Conservation (phyloP, 345 rosid species). For the Pugionium cornutum region DNA sequence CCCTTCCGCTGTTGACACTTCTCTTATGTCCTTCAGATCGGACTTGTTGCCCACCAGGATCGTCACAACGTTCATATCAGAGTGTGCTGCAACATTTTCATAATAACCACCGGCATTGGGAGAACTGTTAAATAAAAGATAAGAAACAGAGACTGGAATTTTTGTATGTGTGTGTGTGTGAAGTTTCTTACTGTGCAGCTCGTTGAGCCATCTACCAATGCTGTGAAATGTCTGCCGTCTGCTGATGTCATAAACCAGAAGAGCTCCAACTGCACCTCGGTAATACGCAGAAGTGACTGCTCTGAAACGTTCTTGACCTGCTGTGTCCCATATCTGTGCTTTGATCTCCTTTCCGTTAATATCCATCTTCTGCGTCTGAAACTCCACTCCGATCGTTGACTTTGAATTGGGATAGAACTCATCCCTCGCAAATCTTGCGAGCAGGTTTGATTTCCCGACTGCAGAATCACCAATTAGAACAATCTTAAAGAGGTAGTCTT, state of each 20-base stretch:
- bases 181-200: constrained; percentile 80
- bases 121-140: neutral
- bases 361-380: constrained; percentile 92
- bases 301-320: constrained; percentile 98
- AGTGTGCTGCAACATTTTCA: constrained; percentile 68
- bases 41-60: constrained; percentile 91
- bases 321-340: constrained; percentile 99
- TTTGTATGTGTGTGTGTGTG: neutral
- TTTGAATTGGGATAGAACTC: constrained; percentile 94
- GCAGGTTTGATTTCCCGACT: constrained; percentile 96
- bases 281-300: constrained; percentile 98
- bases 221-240: constrained; percentile 89
- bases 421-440: constrained; percentile 95
- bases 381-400: constrained; percentile 97
- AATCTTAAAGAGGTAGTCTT: constrained; percentile 95
- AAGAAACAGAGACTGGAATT: neutral
- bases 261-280: constrained; percentile 98
- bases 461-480: constrained; percentile 95
- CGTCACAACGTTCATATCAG: constrained; percentile 97
- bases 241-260: constrained; percentile 90
- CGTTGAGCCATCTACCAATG: constrained; percentile 94
- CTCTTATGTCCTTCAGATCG: constrained; percentile 89
- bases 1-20: constrained; percentile 83
- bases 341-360: constrained; percentile 89
- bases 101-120: constrained; percentile 12